Evolutionary conservation across 805 yeast species (phyloP).

Genomic region (Ogataea thermomethanolica): DNA sequence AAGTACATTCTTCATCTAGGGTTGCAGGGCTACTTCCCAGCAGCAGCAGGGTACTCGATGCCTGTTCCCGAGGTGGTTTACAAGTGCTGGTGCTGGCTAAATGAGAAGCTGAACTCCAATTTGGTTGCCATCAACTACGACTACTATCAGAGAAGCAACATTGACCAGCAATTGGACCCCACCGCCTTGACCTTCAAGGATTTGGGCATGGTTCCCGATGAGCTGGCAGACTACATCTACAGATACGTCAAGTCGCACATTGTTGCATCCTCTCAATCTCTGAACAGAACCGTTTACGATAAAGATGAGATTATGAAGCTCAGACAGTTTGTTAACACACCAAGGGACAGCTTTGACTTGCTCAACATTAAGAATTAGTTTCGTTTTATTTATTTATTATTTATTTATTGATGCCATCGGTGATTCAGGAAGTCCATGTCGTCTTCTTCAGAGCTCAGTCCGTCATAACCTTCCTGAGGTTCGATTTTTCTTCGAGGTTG

Average conservation of each 20-base stretch:
- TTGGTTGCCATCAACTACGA: slow-evolving; percentile 52
- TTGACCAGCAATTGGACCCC: slow-evolving; percentile 62
- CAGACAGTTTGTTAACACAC: slow-evolving; percentile 36
- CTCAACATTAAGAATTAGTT: slow-evolving; percentile 26
- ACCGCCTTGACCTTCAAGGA: slow-evolving; percentile 63
- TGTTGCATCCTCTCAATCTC: slow-evolving; percentile 33
- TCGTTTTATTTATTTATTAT: slow-evolving; percentile 6
- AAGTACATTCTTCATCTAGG: slow-evolving; percentile 42
- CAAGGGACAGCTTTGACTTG: slow-evolving; percentile 32
- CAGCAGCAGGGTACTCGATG: slow-evolving; percentile 35
- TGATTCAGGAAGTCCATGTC: slow-evolving; percentile 16
- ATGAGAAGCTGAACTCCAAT: slow-evolving; percentile 44
- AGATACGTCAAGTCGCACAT: slow-evolving; percentile 40
- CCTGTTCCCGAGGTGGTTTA: slow-evolving; percentile 39
- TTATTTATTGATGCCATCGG: slow-evolving; percentile 12
- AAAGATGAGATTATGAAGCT: slow-evolving; percentile 35
- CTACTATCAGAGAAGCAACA: slow-evolving; percentile 67
- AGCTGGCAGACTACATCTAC: slow-evolving; percentile 47
- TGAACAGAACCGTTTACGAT: slow-evolving; percentile 37
- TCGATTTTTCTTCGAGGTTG: neutral
- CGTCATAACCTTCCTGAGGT: slow-evolving; percentile 15
- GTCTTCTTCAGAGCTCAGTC: slow-evolving; percentile 18
- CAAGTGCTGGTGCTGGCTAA: slow-evolving; percentile 32
- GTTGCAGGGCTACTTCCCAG: slow-evolving; percentile 35
- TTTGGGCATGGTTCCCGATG: slow-evolving; percentile 61